Evolutionary conservation across 2,329 filamentous ascomycete genomes (phyloP).

Genomic region (Teratosphaeriaceae sp.): DNA sequence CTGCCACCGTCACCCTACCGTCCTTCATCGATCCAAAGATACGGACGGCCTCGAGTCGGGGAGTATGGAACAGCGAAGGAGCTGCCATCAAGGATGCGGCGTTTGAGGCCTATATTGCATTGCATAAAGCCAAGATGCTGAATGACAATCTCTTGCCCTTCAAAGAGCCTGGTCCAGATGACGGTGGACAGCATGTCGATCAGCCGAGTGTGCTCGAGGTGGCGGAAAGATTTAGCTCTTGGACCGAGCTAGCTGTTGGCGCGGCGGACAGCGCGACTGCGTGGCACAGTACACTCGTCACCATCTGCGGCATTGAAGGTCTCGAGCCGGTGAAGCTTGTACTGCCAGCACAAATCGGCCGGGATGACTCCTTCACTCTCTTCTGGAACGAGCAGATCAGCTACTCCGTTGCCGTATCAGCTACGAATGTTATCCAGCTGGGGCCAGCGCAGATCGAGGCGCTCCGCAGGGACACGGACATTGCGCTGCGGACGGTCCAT

Average conservation of each 20-base stretch:
- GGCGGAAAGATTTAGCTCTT: constrained; percentile 9
- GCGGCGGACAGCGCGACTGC: neutral
- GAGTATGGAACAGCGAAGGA: constrained; percentile 62
- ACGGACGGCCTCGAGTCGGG: constrained; percentile 46
- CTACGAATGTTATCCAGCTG: neutral
- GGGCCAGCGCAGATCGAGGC: neutral
- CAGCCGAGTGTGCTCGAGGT: constrained; percentile 22
- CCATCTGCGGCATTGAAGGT: neutral
- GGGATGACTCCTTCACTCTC: constrained; percentile 11
- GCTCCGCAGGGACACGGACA: neutral
- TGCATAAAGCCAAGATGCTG: constrained; percentile 65
- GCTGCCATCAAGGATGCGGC: constrained; percentile 74
- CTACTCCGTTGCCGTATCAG: constrained; percentile 10
- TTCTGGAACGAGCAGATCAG: constrained; percentile 20
- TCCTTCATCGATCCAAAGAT: constrained; percentile 58
- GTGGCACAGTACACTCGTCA: constrained; percentile 8
- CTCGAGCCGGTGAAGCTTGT: constrained; percentile 10
- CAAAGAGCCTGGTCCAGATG: constrained; percentile 19
- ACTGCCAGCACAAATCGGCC: constrained; percentile 12
- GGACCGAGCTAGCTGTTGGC: constrained; percentile 4
- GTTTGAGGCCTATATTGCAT: constrained; percentile 66
- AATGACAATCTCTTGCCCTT: constrained; percentile 72
- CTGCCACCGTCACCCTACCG: constrained; percentile 64
- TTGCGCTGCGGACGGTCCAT: neutral
- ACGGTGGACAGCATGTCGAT: constrained; percentile 14